These are phyloP conservation scores for Pontederia crassipes DNA, from an alignment of 176 grass and related monocot genomes.

Conservation along the genomic window DNA sequence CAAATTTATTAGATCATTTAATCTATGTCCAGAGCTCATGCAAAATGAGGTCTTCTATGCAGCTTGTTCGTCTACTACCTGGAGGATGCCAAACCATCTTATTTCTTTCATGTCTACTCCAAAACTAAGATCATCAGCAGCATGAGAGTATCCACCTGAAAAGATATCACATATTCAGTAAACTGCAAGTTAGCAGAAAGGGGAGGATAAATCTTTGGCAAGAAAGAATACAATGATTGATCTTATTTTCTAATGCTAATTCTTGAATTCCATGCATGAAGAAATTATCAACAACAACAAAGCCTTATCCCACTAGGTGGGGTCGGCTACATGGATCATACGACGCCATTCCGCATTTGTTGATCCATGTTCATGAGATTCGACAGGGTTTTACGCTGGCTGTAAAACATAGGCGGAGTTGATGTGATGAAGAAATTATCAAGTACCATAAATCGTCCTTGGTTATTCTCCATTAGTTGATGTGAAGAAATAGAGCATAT, in stretches of 20 bases:
- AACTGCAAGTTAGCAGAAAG: neutral
- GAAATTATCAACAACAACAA: too few relatives aligned
- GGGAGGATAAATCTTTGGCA: neutral
- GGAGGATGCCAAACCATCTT: constrained; percentile 88
- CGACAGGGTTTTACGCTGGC: too few relatives aligned
- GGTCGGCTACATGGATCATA: too few relatives aligned
- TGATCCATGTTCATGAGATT: too few relatives aligned
- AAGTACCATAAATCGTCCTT: too few relatives aligned
- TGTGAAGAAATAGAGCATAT: too few relatives aligned
- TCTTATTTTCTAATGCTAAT: neutral
- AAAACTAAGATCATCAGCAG: constrained; percentile 55
- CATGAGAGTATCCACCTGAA: constrained; percentile 86
- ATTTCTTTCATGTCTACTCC: constrained; percentile 79
- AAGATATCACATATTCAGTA: neutral
- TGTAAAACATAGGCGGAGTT: too few relatives aligned
- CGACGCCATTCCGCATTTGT: too few relatives aligned
- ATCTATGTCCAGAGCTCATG: neutral
- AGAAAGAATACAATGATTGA: constrained; percentile 1
- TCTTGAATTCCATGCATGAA: too few relatives aligned
- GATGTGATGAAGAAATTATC: too few relatives aligned
- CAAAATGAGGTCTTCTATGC: neutral
- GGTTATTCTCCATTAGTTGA: too few relatives aligned
- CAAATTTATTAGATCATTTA: neutral
- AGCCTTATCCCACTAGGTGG: too few relatives aligned
- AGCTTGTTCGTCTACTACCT: constrained; percentile 28